Evolutionary conservation across 768 basidiomycete species (phyloP).

Genomic region (Termitomyces sp.): DNA sequence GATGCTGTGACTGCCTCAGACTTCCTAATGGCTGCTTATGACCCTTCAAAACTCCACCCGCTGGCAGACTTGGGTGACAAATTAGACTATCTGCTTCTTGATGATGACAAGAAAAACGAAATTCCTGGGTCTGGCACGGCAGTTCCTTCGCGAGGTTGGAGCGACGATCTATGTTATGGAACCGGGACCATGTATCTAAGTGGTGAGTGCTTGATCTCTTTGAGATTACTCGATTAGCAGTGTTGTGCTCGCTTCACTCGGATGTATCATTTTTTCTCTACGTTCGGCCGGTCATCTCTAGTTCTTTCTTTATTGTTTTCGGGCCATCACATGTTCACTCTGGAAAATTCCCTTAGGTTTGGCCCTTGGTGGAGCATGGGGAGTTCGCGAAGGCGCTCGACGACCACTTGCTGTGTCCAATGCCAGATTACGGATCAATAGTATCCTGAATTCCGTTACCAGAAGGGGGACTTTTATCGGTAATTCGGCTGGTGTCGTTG

Average conservation of each 20-base stretch:
- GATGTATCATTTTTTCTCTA: slow-evolving; percentile 63
- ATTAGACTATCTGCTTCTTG: slow-evolving; percentile 91
- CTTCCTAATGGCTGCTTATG: slow-evolving; percentile 82
- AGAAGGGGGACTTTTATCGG: slow-evolving; percentile 96
- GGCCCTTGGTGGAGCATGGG: slow-evolving; percentile 93
- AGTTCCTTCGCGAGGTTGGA: slow-evolving; percentile 94
- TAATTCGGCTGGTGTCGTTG: slow-evolving; percentile 96
- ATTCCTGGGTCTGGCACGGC: slow-evolving; percentile 88
- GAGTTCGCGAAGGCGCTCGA: slow-evolving; percentile 87
- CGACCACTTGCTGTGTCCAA: slow-evolving; percentile 85
- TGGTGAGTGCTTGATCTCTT: slow-evolving; percentile 70
- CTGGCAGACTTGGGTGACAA: slow-evolving; percentile 89
- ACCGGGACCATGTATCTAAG: slow-evolving; percentile 98
- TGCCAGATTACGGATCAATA: slow-evolving; percentile 89
- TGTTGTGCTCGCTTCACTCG: slow-evolving; percentile 37
- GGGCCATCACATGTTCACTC: slow-evolving; percentile 70
- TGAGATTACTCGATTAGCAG: slow-evolving; percentile 54
- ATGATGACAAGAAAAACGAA: slow-evolving; percentile 92
- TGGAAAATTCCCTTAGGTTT: slow-evolving; percentile 68
- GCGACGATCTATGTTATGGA: slow-evolving; percentile 98
- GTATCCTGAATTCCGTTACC: slow-evolving; percentile 93
- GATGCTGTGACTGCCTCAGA: slow-evolving; percentile 77
- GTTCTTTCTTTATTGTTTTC: slow-evolving; percentile 72
- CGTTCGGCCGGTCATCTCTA: slow-evolving; percentile 50
- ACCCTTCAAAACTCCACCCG: slow-evolving; percentile 91